phyloP scores from a whole-genome alignment of 2,329 filamentous ascomycete genomes.

The Sporothrix variecibatus region DNA sequence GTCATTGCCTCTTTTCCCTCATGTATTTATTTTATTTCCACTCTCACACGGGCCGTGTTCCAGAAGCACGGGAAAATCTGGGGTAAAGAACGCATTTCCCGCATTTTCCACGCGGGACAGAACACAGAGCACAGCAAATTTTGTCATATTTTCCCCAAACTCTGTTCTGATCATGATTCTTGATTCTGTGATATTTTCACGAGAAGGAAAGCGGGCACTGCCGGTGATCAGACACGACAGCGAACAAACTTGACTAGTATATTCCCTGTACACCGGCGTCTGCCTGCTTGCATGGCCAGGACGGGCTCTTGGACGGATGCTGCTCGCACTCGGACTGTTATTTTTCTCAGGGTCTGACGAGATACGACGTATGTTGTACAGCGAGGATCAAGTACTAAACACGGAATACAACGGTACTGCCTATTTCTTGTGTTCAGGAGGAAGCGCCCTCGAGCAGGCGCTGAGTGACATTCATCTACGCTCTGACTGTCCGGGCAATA shows the following conservation, averaged over 20 bases:
- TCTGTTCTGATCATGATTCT: no score
- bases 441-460: not conserved
- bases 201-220: not conserved
- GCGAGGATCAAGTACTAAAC: not conserved
- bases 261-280: not conserved
- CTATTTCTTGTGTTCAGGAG: not conserved
- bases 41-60: slow-evolving; percentile 20
- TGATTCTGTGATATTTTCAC: not conserved
- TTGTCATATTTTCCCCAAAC: not conserved
- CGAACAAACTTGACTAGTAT: not conserved
- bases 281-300: not conserved
- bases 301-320: not conserved
- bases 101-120: not conserved
- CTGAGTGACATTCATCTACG: not conserved
- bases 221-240: not conserved
- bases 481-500: not conserved
- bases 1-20: not conserved
- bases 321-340: not conserved
- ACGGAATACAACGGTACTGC: not conserved
- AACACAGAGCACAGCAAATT: no score
- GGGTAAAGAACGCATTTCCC: slow-evolving; percentile 7
- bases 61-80: slow-evolving; percentile 23
- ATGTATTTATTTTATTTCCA: not conserved
- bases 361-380: not conserved
- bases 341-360: not conserved